These are phyloP conservation scores for Candida ulmi DNA, from an alignment of 805 yeast species.

Conservation along the genomic window DNA sequence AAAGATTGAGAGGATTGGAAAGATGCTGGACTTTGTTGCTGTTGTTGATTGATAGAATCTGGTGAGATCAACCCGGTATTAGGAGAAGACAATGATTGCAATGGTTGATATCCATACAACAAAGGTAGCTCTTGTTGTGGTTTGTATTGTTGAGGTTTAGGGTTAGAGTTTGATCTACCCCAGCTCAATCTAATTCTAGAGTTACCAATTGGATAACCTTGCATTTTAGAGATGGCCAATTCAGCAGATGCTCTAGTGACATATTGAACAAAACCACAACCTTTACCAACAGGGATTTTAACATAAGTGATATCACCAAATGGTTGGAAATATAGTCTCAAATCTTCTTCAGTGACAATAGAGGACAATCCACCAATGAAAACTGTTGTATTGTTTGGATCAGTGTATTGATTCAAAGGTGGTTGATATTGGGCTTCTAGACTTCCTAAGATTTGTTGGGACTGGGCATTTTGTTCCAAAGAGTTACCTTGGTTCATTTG, in stretches of 20 bases:
- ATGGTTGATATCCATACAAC: conserved; percentile 16
- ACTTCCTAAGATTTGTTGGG: conserved; percentile 14
- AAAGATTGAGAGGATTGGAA: not conserved
- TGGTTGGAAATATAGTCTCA: conserved; percentile 52
- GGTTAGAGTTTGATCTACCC: conserved; percentile 56
- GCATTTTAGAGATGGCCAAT: conserved; percentile 79
- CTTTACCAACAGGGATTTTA: conserved; percentile 66
- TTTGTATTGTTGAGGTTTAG: conserved; percentile 16
- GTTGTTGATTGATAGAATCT: conserved; percentile 1
- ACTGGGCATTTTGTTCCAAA: conserved; percentile 14
- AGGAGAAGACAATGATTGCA: not conserved
- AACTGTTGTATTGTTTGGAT: conserved; percentile 76
- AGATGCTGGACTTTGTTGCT: conserved; percentile 2
- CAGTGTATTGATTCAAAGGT: conserved; percentile 59
- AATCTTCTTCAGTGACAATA: conserved; percentile 53
- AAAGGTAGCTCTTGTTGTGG: conserved; percentile 20
- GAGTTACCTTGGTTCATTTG: conserved; percentile 8
- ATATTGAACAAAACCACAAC: conserved; percentile 87
- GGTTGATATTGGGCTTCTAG: conserved; percentile 43
- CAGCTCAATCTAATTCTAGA: conserved; percentile 79
- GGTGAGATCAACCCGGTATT: not conserved
- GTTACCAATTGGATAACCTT: conserved; percentile 83
- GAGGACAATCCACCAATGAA: conserved; percentile 62
- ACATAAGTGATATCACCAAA: conserved; percentile 76
- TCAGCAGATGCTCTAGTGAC: conserved; percentile 78